Conservation (phyloP, 257 asterid genomes). For the Nicotiana knightiana region DNA sequence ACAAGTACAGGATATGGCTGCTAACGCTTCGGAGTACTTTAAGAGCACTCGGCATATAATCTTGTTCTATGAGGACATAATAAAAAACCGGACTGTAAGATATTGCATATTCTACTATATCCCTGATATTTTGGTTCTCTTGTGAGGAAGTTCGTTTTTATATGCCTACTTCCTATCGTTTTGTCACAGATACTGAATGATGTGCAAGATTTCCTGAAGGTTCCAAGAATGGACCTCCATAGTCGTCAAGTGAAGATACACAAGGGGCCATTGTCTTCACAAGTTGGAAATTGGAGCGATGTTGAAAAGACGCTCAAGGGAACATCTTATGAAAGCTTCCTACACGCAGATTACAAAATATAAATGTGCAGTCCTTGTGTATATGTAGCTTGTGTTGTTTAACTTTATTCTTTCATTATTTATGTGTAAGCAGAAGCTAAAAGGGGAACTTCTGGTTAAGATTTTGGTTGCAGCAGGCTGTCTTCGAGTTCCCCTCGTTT, state of each 20-base stretch:
- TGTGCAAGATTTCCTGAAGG: slow-evolving; percentile 73
- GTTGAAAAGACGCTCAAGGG: slow-evolving; percentile 62
- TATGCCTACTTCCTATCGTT: not conserved
- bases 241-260: slow-evolving; percentile 97
- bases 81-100: slow-evolving; percentile 71
- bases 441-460: slow-evolving; percentile 30
- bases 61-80: slow-evolving; percentile 79
- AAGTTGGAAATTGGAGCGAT: slow-evolving; percentile 83
- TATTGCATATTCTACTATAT: not conserved
- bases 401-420: slow-evolving; percentile 47
- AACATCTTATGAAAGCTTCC: slow-evolving; percentile 57
- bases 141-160: not conserved
- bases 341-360: slow-evolving; percentile 56
- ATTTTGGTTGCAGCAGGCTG: slow-evolving; percentile 32
- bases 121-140: not conserved
- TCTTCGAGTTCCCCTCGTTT: not conserved
- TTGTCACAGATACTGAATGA: slow-evolving; percentile 59
- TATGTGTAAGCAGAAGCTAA: slow-evolving; percentile 39
- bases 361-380: slow-evolving; percentile 29
- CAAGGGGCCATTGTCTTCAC: slow-evolving; percentile 62
- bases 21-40: slow-evolving; percentile 60
- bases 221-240: slow-evolving; percentile 48
- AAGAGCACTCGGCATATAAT: slow-evolving; percentile 72
- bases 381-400: slow-evolving; percentile 25
- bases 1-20: slow-evolving; percentile 65